Base-by-base conservation (phyloP, 1,284 basidiomycete genomes). In the Irpex sp. region DNA sequence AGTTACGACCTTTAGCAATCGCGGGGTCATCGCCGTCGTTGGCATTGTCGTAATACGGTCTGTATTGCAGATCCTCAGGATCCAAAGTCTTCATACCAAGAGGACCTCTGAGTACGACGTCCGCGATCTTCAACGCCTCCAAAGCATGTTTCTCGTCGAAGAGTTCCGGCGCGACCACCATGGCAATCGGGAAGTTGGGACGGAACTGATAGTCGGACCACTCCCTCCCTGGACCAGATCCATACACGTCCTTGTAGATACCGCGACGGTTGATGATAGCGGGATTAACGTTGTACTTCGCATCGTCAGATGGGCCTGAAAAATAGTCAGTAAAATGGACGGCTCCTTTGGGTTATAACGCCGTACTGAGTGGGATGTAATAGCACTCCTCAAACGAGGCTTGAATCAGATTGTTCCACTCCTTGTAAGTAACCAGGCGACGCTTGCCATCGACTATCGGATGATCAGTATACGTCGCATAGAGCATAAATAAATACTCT, bases 241-340 rank as follows among this genome's bases (percentile, higher is more conserved):
- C 94, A 69, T 92, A 93, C 4, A 98, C 95, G 72, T 99, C 97
- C 81, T 99, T 99, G 84, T 99, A 99, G 75, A 98, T 97, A 4
- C 97, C 97, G 57, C 97, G 85, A 26, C 94, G 91, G 75, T 96
- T 93, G 67, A 98, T 82, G 38, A 98, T 78, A 36, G 73, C 80
- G 1, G 92, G 68, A 71, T 94, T 82, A 66, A 98, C 75, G 62
- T 83, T 82, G 78, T 94, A 96, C 47, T 87, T 78, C 6, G 71
- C 67, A 73, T 99, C 96, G 26, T 94, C 85, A 8, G 79, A 72
- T 0, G 90, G 81, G 73, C 96, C 92, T 78, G 57, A 17, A 1
- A 44, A 2, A n/a, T 15, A 40, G 70, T 15, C 66, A 63, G 26
- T 5, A 56, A 64, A 26, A n/a, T 58, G 5, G 21, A 38, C 21